Evolutionary conservation across 176 grass and related monocot genomes (phyloP).

Genomic region (Chloris gayana): DNA sequence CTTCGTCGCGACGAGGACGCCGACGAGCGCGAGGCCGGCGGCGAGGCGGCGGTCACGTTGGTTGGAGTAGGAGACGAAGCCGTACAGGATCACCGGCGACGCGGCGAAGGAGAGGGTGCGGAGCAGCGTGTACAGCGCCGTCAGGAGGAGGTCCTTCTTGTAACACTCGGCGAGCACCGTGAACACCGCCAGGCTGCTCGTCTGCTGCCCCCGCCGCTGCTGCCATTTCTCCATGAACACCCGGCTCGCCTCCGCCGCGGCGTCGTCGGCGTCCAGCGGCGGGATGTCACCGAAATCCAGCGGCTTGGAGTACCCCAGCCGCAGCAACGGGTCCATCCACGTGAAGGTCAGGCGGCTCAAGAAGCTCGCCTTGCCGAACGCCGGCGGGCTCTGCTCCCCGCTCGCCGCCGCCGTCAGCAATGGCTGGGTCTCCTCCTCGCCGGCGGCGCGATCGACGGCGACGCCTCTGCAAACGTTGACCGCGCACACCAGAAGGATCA

Average conservation of each 20-base stretch:
- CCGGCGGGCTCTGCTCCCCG: conserved; percentile 7
- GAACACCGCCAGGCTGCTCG: conserved; percentile 57
- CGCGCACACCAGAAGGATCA: conserved; percentile 48
- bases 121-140: conserved; percentile 67
- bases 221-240: conserved; percentile 58
- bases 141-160: conserved; percentile 63
- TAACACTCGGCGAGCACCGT: conserved; percentile 56
- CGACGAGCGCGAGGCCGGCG: conserved; percentile 40
- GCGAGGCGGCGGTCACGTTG: conserved; percentile 30
- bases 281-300: conserved; percentile 64
- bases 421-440: conserved; percentile 42
- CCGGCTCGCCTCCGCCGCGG: conserved; percentile 52
- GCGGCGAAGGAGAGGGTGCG: conserved; percentile 64
- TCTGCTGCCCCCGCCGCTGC: conserved; percentile 16
- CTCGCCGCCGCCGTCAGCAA: conserved; percentile 31
- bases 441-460: background rate
- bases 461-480: conserved; percentile 9
- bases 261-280: conserved; percentile 68
- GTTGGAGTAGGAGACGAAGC: conserved; percentile 61
- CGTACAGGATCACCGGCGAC: conserved; percentile 57
- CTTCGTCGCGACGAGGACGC: conserved; percentile 54
- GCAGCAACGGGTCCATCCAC: conserved; percentile 74
- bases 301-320: conserved; percentile 63
- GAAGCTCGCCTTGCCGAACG: conserved; percentile 57
- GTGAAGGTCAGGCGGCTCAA: conserved; percentile 61